phyloP scores from a whole-genome alignment of 2,329 filamentous ascomycete genomes.

The Aschersonia sp. region DNA sequence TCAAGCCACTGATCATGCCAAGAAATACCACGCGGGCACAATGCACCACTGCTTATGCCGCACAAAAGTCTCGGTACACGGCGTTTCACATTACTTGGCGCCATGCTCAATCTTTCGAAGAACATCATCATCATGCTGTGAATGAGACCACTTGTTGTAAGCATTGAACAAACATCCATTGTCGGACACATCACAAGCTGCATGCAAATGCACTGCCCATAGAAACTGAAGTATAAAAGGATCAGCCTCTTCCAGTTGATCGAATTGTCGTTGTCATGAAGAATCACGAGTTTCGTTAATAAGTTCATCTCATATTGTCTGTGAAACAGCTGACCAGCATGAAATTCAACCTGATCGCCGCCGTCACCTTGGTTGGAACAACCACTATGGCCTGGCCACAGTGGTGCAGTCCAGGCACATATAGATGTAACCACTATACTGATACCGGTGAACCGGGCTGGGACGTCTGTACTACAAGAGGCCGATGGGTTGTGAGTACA shows the following conservation, averaged over 20 bases:
- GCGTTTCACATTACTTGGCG: not conserved
- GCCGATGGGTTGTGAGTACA: slow-evolving; percentile 18
- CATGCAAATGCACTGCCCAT: too few relatives aligned
- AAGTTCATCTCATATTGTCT: too few relatives aligned
- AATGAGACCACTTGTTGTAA: not conserved
- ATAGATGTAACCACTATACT: slow-evolving; percentile 13
- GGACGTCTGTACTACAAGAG: slow-evolving; percentile 17
- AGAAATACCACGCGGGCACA: too few relatives aligned
- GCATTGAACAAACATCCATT: not conserved
- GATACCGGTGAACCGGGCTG: slow-evolving; percentile 11
- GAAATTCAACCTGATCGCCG: slow-evolving; percentile 14
- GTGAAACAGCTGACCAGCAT: slow-evolving; percentile 8
- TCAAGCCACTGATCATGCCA: too few relatives aligned
- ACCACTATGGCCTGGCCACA: slow-evolving; percentile 5
- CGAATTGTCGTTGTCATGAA: too few relatives aligned
- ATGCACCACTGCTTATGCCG: too few relatives aligned
- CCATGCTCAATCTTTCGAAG: not conserved
- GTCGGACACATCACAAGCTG: too few relatives aligned
- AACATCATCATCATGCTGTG: not conserved
- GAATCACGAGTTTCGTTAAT: too few relatives aligned
- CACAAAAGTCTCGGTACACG: too few relatives aligned
- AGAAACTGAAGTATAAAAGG: too few relatives aligned
- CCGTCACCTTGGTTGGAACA: slow-evolving; percentile 9
- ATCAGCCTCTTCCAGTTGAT: too few relatives aligned
- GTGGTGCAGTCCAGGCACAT: slow-evolving; percentile 19